Evolutionary conservation across 331 rosid genomes (phyloP), one percentile per base, ranked within the genome.

Genomic region (Saraca asoca): DNA sequence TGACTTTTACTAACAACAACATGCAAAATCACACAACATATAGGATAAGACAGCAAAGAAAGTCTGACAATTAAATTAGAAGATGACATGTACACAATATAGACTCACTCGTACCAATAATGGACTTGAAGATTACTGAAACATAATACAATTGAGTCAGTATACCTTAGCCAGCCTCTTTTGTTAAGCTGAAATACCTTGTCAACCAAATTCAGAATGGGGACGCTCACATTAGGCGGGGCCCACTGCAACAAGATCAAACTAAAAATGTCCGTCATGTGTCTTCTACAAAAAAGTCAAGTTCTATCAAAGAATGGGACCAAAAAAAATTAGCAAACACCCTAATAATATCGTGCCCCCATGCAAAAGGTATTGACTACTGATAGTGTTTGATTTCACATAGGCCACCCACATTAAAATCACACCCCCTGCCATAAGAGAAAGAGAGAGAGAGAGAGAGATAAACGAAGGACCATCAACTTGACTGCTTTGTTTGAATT

Each of bases 81-180:
- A 57, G 64, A 58, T 15, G 48, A 33, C 5, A 51, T 9, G 44
- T 34, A 63, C 52, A 62, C 31, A 24, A 18, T 52, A 38, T 6
- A 57, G 17, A 49, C 59, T 38, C 62, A 46, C 64, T 51, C 58
- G 48, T 46, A 46, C 45, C 33, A 73, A 59, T 74, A 1, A 24
- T 34, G 5, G 9, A 58, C 56, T 37, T 38, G 19, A 58, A 66
- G 61, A 33, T 24, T 42, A 42, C 57, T 56, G 54, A 16, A 24
- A 24, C 31, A 24, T 24, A 3, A 54, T 9, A 19, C 62, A 50
- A 24, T 3, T 3, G 68, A 41, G 66, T 62, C 58, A 57, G 33
- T 66, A 62, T 70, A 94, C 99, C 99, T 94, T 79, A 94, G 79
- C 99, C 99, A 94, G 75, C 99, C 99, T 85, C 97, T 90, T 81